These are phyloP conservation scores for Nephromyces sp. DNA, from an alignment of 169 alveolate species.

Conservation along the genomic window DNA sequence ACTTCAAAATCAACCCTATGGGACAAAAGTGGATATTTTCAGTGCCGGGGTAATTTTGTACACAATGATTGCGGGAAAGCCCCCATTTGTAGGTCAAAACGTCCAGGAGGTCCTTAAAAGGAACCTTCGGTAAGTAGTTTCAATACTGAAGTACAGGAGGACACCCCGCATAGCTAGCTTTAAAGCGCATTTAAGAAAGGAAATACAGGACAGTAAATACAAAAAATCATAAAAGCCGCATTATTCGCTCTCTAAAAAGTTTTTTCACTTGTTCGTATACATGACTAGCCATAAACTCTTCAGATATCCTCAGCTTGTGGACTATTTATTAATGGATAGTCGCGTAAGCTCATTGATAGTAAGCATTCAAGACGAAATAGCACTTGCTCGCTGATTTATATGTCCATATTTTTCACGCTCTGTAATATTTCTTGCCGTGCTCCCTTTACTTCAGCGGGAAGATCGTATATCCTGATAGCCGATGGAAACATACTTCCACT, in stretches of 20 bases:
- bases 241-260: neutral
- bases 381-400: neutral
- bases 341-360: neutral
- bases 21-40: constrained; percentile 66
- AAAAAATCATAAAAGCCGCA: neutral
- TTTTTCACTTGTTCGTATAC: neutral
- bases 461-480: constrained; percentile 39
- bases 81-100: constrained; percentile 57
- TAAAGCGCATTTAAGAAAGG: neutral
- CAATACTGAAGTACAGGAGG: constrained; percentile 16
- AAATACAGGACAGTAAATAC: neutral
- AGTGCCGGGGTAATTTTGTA: constrained; percentile 65
- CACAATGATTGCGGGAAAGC: constrained; percentile 67
- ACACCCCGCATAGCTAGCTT: neutral
- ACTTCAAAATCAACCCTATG: constrained; percentile 62
- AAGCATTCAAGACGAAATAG: neutral
- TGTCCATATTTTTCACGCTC: neutral
- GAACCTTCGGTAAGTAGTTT: constrained; percentile 47
- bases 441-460: constrained; percentile 22
- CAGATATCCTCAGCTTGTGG: neutral
- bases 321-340: neutral
- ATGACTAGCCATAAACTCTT: neutral
- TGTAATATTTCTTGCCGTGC: neutral
- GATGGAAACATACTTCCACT: constrained; percentile 48
- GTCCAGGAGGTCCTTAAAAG: constrained; percentile 48